Evolutionary conservation across 441 rosid genomes (phyloP).

Genomic region (Corymbia calophylla): DNA sequence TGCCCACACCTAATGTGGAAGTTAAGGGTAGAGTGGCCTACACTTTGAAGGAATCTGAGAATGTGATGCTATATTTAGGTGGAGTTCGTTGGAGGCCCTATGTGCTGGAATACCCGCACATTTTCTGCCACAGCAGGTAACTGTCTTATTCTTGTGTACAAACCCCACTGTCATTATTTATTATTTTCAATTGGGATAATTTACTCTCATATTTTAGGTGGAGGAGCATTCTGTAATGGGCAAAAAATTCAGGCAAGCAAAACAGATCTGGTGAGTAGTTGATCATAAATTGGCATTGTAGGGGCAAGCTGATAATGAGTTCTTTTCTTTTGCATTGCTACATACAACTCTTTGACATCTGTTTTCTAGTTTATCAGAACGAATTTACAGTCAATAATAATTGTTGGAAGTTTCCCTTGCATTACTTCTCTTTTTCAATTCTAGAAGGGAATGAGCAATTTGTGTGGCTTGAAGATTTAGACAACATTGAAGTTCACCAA

Average conservation of each 20-base stretch:
- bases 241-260: conserved; percentile 65
- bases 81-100: conserved; percentile 95
- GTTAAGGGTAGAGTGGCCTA: neutral
- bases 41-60: neutral
- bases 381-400: neutral
- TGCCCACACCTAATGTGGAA: neutral
- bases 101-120: conserved; percentile 90
- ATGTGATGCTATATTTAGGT: conserved; percentile 34
- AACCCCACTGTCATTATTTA: neutral
- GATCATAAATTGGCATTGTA: neutral
- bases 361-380: neutral
- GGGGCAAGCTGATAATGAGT: neutral
- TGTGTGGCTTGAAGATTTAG: neutral
- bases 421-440: neutral
- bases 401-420: neutral
- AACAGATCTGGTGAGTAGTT: conserved; percentile 57
- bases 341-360: neutral
- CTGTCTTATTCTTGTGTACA: neutral
- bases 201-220: conserved; percentile 37
- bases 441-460: neutral
- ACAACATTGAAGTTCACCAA: neutral
- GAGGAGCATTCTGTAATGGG: conserved; percentile 94
- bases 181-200: neutral
- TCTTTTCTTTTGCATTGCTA: neutral
- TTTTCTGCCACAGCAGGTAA: conserved; percentile 89